Conservation (phyloP, 2,329 filamentous ascomycete genomes). For the Hypoxylon sp. region DNA sequence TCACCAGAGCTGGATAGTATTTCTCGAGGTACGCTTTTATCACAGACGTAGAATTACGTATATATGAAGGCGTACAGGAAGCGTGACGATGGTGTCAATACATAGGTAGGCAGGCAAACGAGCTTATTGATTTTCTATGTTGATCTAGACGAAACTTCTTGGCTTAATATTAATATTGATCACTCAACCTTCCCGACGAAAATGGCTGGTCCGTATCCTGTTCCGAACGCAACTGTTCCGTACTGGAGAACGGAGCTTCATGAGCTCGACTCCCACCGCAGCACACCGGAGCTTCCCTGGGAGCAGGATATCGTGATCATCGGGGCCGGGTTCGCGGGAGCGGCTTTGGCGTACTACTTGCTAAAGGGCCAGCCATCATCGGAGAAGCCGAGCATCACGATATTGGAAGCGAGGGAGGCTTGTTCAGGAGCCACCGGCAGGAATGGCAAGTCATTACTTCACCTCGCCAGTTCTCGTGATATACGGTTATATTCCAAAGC, state of each 20-base stretch:
- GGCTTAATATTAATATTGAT: slow-evolving; percentile 20
- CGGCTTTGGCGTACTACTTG: slow-evolving; percentile 61
- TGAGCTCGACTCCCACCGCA: slow-evolving; percentile 62
- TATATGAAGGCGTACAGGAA: neutral
- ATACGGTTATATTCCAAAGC: neutral
- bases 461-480: neutral
- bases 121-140: too few relatives aligned
- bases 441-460: slow-evolving; percentile 39
- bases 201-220: slow-evolving; percentile 42
- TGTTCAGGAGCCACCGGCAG: slow-evolving; percentile 50
- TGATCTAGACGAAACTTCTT: neutral
- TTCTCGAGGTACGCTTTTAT: neutral
- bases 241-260: slow-evolving; percentile 69
- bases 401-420: slow-evolving; percentile 49
- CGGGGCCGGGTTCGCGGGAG: slow-evolving; percentile 66
- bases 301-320: slow-evolving; percentile 65
- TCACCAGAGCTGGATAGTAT: slow-evolving; percentile 11
- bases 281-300: slow-evolving; percentile 61
- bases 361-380: slow-evolving; percentile 51
- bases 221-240: slow-evolving; percentile 56
- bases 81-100: neutral
- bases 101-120: neutral
- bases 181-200: slow-evolving; percentile 4
- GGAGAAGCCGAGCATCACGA: slow-evolving; percentile 41
- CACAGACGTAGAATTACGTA: neutral